These are phyloP conservation scores for Crucibulum laeve DNA, from an alignment of 768 basidiomycete species.

Conservation along the genomic window DNA sequence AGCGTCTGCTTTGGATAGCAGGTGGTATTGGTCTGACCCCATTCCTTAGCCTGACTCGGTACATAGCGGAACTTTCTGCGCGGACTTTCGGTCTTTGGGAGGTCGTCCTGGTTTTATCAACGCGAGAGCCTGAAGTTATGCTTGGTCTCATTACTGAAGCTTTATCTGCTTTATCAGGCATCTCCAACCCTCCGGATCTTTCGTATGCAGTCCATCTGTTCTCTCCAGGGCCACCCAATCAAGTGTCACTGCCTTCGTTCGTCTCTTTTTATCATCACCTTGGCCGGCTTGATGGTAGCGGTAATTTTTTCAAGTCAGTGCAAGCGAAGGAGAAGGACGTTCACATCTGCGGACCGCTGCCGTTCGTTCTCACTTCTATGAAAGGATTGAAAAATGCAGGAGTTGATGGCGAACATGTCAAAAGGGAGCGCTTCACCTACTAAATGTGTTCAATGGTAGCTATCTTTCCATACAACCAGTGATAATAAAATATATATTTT, in stretches of 20 bases:
- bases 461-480: neutral
- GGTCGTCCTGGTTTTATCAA: conserved; percentile 5
- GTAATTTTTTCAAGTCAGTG: conserved; percentile 1
- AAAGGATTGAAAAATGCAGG: conserved; percentile 8
- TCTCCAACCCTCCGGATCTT: neutral
- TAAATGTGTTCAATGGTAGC: neutral
- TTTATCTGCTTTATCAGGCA: neutral
- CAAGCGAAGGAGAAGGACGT: conserved; percentile 3
- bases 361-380: conserved; percentile 6
- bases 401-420: conserved; percentile 7
- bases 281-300: conserved; percentile 1
- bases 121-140: conserved; percentile 7
- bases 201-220: conserved; percentile 4
- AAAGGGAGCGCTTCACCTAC: conserved; percentile 10
- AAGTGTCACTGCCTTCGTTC: neutral
- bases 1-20: conserved; percentile 5
- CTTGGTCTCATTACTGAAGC: conserved; percentile 4
- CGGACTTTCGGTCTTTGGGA: conserved; percentile 4
- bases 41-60: conserved; percentile 6
- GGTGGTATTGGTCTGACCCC: conserved; percentile 8
- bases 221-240: neutral
- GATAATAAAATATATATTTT: neutral
- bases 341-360: conserved; percentile 7
- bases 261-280: neutral
- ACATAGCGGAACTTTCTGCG: neutral